Percentiles rank a stretch among this genome's conserved stretches.
Conservation (phyloP, 257 asterid species). For the Fraxinus cuspidata region DNA sequence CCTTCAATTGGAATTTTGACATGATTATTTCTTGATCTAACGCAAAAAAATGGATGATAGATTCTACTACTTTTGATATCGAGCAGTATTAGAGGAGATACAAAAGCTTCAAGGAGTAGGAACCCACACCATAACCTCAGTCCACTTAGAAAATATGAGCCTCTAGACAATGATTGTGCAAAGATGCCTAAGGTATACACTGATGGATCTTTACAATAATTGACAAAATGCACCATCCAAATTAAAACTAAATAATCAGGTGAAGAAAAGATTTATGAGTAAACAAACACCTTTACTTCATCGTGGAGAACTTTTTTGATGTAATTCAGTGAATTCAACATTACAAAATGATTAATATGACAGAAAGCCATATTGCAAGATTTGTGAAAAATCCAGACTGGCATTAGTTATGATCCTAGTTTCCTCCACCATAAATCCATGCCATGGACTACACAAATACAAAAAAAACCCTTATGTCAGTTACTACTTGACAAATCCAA, state of each 20-base stretch:
- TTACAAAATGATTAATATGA: constrained; percentile 22
- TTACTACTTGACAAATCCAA: constrained; percentile 7
- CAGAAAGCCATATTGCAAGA: not conserved
- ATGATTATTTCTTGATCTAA: constrained; percentile 1
- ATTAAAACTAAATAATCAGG: not conserved
- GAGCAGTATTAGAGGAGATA: constrained; percentile 2
- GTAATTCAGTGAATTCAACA: constrained; percentile 33
- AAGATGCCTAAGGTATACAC: constrained; percentile 18
- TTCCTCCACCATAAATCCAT: constrained; percentile 5
- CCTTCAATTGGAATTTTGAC: constrained; percentile 31
- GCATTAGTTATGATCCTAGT: constrained; percentile 16
- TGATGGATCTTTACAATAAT: not conserved
- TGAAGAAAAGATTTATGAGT: constrained; percentile 25
- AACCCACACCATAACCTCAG: constrained; percentile 11
- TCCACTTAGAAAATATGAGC: constrained; percentile 15
- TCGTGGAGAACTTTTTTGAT: constrained; percentile 14
- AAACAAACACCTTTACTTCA: constrained; percentile 29
- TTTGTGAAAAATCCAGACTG: constrained; percentile 16
- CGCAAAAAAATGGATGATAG: constrained; percentile 14
- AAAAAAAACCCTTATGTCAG: constrained; percentile 24
- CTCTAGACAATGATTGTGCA: constrained; percentile 23
- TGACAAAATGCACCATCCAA: not conserved
- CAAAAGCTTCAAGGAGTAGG: constrained; percentile 18
- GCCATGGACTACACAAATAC: not conserved
- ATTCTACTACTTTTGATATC: constrained; percentile 22